Evolutionary conservation across 805 yeast genomes (phyloP), one percentile per base, ranked within the genome.

Genomic region (Lachancea mirantina): DNA sequence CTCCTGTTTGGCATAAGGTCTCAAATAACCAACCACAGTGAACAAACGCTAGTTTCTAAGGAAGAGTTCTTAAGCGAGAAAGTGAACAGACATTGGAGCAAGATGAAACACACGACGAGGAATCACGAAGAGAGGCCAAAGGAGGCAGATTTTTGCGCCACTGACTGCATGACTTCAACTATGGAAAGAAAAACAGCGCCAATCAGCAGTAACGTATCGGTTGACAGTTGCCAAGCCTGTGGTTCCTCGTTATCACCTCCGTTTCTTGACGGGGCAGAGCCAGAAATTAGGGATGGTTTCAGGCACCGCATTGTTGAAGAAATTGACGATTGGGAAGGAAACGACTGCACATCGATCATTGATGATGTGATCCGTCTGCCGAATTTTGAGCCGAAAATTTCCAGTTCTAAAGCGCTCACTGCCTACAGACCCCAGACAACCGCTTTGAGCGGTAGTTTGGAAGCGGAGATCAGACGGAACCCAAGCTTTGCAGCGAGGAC

Each of bases 21-120:
- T 4, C 29, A 29, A 15, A 27, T 34, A 9, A 8, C 26, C 11
- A 34, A 7, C 18, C 22, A 22, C 4, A 23, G 39, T 29, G 47
- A 50, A 22, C 41, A 38, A 7, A 19, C 26, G 6, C 14, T 34
- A 5, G 14, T 29, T 16, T 8, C 29, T 16, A 23, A 34, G 30
- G 13, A 34, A 25, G 20, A 23, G 8, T 10, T 8, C 10, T 19
- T 10, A 10, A 19, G 8, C 22, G 22, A 8, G 22, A 19, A 19
- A 10, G 10, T 19, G 22, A 10, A 10, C 8, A 19, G 22, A 19
- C 8, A 19, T 8, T 10, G 22, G 22, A 19, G 22, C 9, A 19
- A 8, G 22, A 19, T 10, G 22, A n/a, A n/a, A n/a, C n/a, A n/a
- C n/a, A n/a, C n/a, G n/a, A n/a, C n/a, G n/a, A n/a, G n/a, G n/a